Evolutionary conservation across 768 basidiomycete species (phyloP), one percentile per base, ranked within the genome.

Genomic region (Chalciporus chontae): DNA sequence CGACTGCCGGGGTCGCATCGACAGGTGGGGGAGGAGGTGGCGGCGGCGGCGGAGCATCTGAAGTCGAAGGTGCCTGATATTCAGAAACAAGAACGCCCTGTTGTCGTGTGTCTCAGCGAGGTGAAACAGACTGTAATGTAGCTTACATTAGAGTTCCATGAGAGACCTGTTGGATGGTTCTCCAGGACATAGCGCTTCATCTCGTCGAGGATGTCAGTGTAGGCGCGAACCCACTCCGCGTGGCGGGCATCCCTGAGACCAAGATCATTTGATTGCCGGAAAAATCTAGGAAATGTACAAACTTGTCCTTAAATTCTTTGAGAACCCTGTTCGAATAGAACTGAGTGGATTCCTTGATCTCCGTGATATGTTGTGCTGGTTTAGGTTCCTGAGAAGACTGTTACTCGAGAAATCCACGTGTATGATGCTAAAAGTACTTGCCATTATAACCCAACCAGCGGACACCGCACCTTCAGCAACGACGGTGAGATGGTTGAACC

Each of bases 271-370:
- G 9, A 27, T 43, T 34, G 31, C 44, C 39, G 24, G 32, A 19
- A 24, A 45, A 17, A 32, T 41, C 34, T 19, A 3, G n/a, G 18
- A 39, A 39, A 32, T 11, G 54, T 3, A 63, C 87, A 50, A 52
- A 93, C 95, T 90, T 91, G 7, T 91, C 90, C 67, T 92, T 98
- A 77, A 79, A 91, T 55, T 94, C 91, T 68, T 93, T 91, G 69
- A 93, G 84, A 40, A 98, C 79, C 51, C 85, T 83, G 69, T 96
- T 91, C 2, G 84, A 85, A 66, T 92, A 98, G 71, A 91, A 99
- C 62, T 81, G 77, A 10, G 86, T 80, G 4, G 89, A 81, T 21
- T 97, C 93, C 69, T 89, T 94, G 68, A 87, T 79, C 43, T 94
- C 90, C 15, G 69, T 73, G n/a, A 97, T 74, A 55, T 78, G 86